These are phyloP conservation scores for Spergularia azorica DNA, from an alignment of 179 eudicot species.

Conservation along the genomic window DNA sequence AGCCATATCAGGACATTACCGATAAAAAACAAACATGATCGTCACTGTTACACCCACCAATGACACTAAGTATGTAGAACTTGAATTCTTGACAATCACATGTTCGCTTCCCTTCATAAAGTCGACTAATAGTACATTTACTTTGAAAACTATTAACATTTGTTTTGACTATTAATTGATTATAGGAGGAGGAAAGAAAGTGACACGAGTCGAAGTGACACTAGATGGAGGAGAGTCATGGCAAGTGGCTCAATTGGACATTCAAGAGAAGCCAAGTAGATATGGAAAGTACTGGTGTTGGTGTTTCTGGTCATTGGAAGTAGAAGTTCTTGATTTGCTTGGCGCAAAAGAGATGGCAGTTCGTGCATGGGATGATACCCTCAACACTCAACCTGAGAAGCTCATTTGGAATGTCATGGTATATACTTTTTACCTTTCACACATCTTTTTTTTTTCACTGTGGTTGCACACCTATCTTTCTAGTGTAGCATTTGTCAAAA, in stretches of 20 bases:
- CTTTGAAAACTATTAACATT: too few species aligned
- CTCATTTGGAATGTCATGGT: conserved; percentile 99
- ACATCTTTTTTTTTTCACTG: too few species aligned
- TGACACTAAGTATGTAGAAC: too few species aligned
- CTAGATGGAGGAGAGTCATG: conserved; percentile 90
- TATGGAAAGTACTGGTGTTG: conserved; percentile 95
- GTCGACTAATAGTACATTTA: too few species aligned
- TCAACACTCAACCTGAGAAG: conserved; percentile 87
- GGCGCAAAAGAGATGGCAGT: conserved; percentile 82
- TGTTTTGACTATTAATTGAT: not conserved
- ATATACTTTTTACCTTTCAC: not conserved
- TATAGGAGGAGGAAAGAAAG: conserved; percentile 93
- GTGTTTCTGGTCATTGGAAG: conserved; percentile 96
- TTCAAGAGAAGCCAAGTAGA: conserved; percentile 65
- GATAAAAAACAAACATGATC: too few species aligned
- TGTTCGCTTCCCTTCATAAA: too few species aligned
- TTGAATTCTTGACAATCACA: too few species aligned
- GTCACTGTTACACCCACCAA: too few species aligned
- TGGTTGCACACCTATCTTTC: too few species aligned
- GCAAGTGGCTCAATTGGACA: conserved; percentile 57
- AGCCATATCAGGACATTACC: too few species aligned
- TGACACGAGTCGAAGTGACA: conserved; percentile 87
- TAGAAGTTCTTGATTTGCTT: conserved; percentile 71
- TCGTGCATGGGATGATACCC: conserved; percentile 90
- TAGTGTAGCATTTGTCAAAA: not conserved